Conservation (phyloP, 345 rosid species). For the rapeseed (Brassica napus) region DNA sequence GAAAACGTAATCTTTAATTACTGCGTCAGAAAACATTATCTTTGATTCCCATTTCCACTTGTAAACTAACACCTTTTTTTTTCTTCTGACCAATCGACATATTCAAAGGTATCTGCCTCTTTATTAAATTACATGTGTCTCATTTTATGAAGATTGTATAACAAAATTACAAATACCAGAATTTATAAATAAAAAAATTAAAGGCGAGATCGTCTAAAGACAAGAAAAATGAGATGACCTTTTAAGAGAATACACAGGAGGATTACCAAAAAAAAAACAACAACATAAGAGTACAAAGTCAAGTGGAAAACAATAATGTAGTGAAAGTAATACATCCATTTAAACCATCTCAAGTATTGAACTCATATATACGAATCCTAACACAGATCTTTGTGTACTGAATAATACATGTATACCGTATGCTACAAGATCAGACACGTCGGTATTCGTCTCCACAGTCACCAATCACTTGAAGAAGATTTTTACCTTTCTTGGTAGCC, state of each 20-base stretch:
- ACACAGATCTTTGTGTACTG: neutral
- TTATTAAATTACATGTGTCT: neutral
- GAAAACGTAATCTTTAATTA: too few relatives aligned
- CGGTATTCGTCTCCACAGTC: constrained; percentile 96
- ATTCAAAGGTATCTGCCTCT: neutral
- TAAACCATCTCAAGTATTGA: neutral
- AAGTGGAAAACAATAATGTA: neutral
- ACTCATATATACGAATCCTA: neutral
- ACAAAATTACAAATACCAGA: neutral
- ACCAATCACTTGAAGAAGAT: constrained; percentile 80
- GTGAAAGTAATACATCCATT: neutral
- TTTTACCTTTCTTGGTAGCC: constrained; percentile 59
- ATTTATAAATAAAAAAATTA: too few relatives aligned
- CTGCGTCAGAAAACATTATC: neutral
- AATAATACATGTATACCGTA: neutral
- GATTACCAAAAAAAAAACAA: too few relatives aligned
- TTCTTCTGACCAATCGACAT: neutral
- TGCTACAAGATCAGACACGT: constrained; percentile 44
- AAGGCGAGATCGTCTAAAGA: neutral
- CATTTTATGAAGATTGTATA: neutral
- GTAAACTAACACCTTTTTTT: neutral
- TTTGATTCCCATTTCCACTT: neutral
- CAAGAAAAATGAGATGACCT: neutral
- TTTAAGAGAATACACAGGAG: neutral
- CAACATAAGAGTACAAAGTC: neutral